Base-by-base conservation (phyloP, 2,329 filamentous ascomycete genomes). In the Fusarium anthophilum region DNA sequence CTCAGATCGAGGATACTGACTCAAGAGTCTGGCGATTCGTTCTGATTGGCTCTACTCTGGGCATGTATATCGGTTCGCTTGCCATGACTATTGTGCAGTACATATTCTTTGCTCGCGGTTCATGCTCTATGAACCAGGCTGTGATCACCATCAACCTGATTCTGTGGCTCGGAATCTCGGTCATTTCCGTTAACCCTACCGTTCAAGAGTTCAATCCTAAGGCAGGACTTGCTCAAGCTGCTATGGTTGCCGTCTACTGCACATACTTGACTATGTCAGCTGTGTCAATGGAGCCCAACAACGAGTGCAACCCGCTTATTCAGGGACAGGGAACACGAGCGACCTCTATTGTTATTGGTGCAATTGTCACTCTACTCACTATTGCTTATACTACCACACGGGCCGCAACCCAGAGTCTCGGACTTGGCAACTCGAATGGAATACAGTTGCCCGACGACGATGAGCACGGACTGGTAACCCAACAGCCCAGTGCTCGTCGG, bases 181-280 rank as follows among this genome's bases (percentile, higher is more conserved):
- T 91, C 74, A 88, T 98, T 38, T 98, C 96, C 1, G 92, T 99
- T 70, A 95, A 98, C 80, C 95, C 96, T 3, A 90, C 89, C 3
- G 91, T 99, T 20, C 96, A 99, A 83, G 94, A 95, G 79, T 92
- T 92, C 81, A 99, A 99, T 83, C 91, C 95, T 54, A 95, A 96
- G 80, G 96, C 96, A 47, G 96, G 96, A 55, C 88, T 99, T 67
- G 96, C 96, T n/a, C 96, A 99, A 82, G 95, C 95, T 47, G 96
- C 96, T 71, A 98, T 98, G 90, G 96, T 99, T 50, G 94, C 95
- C 24, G 90, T 98, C 66, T 99, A 99, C 87, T 99, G 96, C 89
- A 98, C 96, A 48, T 99, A 99, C 81, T 90, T 99, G 63, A 99
- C 96, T 76, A 94, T 99, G 91, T 98, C 95, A 6, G 96, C 96